phyloP scores from a whole-genome alignment of 805 yeast genomes.

The Zygoascus bituminiphila region DNA sequence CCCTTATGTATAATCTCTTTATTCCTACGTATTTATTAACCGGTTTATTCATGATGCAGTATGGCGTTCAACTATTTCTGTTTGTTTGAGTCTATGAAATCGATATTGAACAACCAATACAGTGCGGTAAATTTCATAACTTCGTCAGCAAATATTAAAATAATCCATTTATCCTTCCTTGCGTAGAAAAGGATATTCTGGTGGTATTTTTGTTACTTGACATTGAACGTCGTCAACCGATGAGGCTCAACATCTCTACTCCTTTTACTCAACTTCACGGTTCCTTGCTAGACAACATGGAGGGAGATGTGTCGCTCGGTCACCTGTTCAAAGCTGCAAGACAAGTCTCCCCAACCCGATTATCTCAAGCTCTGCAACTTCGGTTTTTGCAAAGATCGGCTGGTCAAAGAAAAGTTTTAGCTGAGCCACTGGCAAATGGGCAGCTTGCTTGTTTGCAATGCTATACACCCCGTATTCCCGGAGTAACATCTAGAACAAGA shows the following conservation, averaged over 20 bases:
- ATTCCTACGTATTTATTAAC: not conserved
- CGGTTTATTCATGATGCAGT: too few relatives aligned
- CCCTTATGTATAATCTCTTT: not conserved
- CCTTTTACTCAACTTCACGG: too few relatives aligned
- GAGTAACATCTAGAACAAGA: conserved; percentile 13
- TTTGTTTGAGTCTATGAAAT: too few relatives aligned
- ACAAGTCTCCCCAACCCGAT: not conserved
- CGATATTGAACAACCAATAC: too few relatives aligned
- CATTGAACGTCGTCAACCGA: not conserved
- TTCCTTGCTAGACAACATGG: not conserved
- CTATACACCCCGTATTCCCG: conserved; percentile 14
- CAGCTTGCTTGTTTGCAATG: conserved; percentile 14
- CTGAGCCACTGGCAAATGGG: not conserved
- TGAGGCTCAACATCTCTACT: not conserved
- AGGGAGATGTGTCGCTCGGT: not conserved
- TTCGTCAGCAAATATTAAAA: too few relatives aligned
- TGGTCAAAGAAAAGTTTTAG: not conserved
- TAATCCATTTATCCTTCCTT: not conserved
- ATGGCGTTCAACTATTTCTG: too few relatives aligned
- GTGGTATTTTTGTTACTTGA: not conserved
- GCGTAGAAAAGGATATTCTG: not conserved
- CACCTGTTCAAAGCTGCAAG: conserved; percentile 9
- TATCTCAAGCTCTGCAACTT: conserved; percentile 6
- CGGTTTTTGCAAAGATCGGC: conserved; percentile 3
- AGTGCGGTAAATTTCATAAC: too few relatives aligned